Base-by-base conservation (phyloP, 2,329 filamentous ascomycete genomes). In the Penicillium sp. region DNA sequence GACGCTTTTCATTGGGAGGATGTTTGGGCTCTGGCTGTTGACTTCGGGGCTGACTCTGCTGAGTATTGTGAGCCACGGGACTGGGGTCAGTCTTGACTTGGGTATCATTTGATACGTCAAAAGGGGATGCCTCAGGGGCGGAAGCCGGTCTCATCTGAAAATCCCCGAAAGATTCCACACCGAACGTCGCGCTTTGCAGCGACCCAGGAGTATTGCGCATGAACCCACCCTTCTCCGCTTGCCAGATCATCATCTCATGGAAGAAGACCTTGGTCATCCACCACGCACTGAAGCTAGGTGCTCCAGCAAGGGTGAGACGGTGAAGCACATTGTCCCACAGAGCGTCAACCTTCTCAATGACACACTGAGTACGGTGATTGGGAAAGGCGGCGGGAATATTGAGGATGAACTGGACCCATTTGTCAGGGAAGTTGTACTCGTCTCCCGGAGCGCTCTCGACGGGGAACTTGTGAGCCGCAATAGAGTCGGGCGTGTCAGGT, bases 181-280 rank as follows among this genome's bases (percentile, higher is more conserved):
- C 57, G 38, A 66, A 57, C 1, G 49, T 55, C 16, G 62, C 57
- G 35, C 55, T 62, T 38, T 65, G 66, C 41, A 70, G 50, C 19
- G 65, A 64, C 36, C 61, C 64, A 2, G 72, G 72, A 2, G 70
- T 68, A 53, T 77, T 75, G 28, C 77, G 77, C 75, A 96, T 84
- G 65, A 96, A 96, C 0, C 92, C 92, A 42, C 91, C 92, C 61
- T 91, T 85, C 62, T 95, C 89, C 0, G 89, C 89, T 58, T 95
- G 77, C 79, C 95, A 96, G 49, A 87, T 80, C 41, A 90, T 83
- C 88, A 95, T 95, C 72, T 97, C 92, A 64, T 96, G 91, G 44
- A 96, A 81, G 78, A 92, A 97, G 50, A 92, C 91, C 68, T 96
- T 95, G 3, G 90, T 90, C 50, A 96, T 88, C 73, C 73, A 75